These are phyloP conservation scores for Fallopia convolvulus DNA, from an alignment of 148 eudicot species.

Conservation along the genomic window DNA sequence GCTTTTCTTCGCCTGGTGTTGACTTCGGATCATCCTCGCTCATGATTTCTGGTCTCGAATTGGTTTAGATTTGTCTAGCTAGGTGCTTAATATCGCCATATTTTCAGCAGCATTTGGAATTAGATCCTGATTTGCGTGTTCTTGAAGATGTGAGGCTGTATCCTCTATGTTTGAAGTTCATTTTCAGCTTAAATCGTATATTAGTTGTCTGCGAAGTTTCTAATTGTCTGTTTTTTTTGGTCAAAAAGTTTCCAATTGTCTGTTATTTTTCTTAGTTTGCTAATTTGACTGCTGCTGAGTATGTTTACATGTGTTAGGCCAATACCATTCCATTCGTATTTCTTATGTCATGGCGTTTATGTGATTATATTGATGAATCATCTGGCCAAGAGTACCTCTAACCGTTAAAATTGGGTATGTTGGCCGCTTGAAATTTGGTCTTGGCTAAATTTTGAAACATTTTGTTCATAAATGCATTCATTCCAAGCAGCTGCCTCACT, in stretches of 20 bases:
- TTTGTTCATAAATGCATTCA: background rate
- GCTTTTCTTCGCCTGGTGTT: background rate
- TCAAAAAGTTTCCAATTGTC: background rate
- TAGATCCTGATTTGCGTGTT: background rate
- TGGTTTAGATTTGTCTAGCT: background rate
- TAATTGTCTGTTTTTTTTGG: background rate
- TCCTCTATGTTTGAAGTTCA: background rate
- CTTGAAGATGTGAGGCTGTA: background rate
- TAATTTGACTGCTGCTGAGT: conserved; percentile 3
- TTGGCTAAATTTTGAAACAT: background rate
- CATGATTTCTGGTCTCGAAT: background rate
- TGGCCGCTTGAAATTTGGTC: background rate
- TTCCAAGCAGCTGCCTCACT: background rate
- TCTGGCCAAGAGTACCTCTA: background rate
- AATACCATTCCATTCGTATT: background rate
- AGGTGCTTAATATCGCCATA: background rate
- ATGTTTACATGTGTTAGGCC: background rate
- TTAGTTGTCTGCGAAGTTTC: background rate
- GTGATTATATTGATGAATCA: background rate
- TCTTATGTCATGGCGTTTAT: background rate
- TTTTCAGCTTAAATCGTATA: background rate
- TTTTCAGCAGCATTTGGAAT: background rate
- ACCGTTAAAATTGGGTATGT: background rate
- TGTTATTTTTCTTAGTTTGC: background rate
- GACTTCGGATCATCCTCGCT: background rate